Base-by-base conservation (phyloP, 352 stramenopile genomes). In the Phytophthora uliginosa region DNA sequence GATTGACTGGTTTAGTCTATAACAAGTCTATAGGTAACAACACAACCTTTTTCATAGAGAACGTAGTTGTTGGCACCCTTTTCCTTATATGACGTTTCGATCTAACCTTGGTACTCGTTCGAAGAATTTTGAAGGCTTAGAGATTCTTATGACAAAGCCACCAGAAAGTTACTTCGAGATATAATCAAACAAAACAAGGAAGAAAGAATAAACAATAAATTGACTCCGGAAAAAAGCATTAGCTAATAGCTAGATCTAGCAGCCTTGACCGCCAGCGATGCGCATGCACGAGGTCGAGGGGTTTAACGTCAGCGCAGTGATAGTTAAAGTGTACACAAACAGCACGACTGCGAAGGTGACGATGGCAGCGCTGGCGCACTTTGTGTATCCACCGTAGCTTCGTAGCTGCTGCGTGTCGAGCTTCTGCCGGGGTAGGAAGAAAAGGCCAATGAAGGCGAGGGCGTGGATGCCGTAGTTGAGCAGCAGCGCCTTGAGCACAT, bases 381-480 rank as follows among this genome's bases (percentile, higher is more conserved):
- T 82, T 26, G 74, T 85, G 66, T 84, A 86, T 28, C 81, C 81
- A 9, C 81, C 81, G 45, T 84, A 88, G 53, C 79, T 86, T 31
- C 81, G 78, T 18, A 83, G 33, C 42, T 88, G 81, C 69, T 88
- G 81, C 9, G 73, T 76, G 33, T 86, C 81, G 52, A 88, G 62
- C 52, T 86, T 86, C 45, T 88, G 81, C 7, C 36, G 22, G 13
- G 81, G 81, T 12, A 88, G 50, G 51, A 85, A 68, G 28, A 59
- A 63, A 7, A 85, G 57, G 1, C 73, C 70, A 22, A 75, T 31
- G 7, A 76, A 57, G 0, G 63, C 69, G 22, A 83, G 36, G 6
- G 68, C 65, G 48, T 84, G 82, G 33, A 84, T 69, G 18, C 56
- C 73, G 48, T 76, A 83, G 64, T 74, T 76, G 17, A 82, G 38